Conservation (phyloP, 345 rosid species). For the Turnera subulata region DNA sequence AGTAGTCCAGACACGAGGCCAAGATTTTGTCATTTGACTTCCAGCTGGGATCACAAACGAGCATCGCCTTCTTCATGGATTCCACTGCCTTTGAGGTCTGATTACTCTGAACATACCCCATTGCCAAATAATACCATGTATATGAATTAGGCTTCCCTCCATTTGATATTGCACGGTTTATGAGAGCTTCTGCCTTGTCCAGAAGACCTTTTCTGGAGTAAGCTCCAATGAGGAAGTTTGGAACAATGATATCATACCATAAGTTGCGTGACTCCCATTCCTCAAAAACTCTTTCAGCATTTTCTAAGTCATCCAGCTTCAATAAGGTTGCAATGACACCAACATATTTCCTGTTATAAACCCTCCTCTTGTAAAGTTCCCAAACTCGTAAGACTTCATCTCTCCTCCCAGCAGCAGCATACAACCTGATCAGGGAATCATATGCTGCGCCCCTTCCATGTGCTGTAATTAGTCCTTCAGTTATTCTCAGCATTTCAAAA, state of each 20-base stretch:
- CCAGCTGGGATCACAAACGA: conserved; percentile 12
- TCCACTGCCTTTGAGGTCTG: conserved; percentile 23
- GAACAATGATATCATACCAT: conserved; percentile 16
- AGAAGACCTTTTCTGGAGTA: conserved; percentile 30
- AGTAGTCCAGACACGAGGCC: conserved; percentile 25
- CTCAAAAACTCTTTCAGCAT: conserved; percentile 33
- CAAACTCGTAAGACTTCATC: conserved; percentile 42
- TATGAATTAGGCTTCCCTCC: conserved; percentile 21
- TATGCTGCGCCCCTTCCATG: conserved; percentile 3
- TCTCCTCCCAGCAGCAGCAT: conserved; percentile 35
- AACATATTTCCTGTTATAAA: conserved; percentile 24
- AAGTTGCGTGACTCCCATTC: conserved; percentile 33
- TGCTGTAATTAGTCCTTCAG: conserved; percentile 20
- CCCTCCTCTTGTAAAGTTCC: conserved; percentile 25
- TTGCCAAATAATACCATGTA: conserved; percentile 31
- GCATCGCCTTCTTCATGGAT: conserved; percentile 30
- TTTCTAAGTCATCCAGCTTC: conserved; percentile 45
- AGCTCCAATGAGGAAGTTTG: conserved; percentile 26
- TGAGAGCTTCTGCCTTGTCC: conserved; percentile 28
- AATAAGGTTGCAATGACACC: conserved; percentile 20
- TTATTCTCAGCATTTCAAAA: conserved; percentile 23
- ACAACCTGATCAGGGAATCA: conserved; percentile 17
- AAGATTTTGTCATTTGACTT: conserved; percentile 15
- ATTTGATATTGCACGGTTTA: conserved; percentile 11
- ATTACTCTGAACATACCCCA: conserved; percentile 19